A percentile compares a stretch with the other conserved stretches of the same genome.
Conservation (phyloP, 2,329 filamentous ascomycete genomes). For the Elsinoe arachidis region DNA sequence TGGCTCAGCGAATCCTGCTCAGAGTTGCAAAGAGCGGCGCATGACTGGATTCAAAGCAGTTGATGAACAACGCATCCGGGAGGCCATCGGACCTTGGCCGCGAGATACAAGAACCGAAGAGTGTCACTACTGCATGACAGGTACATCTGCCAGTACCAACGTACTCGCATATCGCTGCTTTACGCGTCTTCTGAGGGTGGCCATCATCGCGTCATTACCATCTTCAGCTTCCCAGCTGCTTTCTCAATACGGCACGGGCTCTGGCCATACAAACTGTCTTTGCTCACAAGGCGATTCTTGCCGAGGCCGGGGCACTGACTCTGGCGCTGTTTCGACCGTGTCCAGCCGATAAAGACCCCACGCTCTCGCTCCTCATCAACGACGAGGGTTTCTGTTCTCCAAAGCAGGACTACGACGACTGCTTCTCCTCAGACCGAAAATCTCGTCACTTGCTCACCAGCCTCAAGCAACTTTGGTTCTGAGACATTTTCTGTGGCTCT, state of each 20-base stretch:
- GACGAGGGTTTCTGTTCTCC: too few species aligned
- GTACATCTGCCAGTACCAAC: neutral
- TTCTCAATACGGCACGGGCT: neutral
- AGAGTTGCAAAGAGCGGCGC: neutral
- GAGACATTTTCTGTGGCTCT: conserved; percentile 11
- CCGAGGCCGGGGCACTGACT: conserved; percentile 7
- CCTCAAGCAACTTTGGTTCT: neutral
- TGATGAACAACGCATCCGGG: conserved; percentile 9
- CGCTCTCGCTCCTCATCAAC: neutral
- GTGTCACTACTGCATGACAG: neutral
- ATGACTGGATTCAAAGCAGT: neutral
- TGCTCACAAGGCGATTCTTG: neutral
- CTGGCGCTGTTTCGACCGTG: neutral
- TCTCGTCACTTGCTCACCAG: neutral
- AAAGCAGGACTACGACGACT: too few species aligned
- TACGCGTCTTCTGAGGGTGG: neutral
- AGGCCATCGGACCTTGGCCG: neutral
- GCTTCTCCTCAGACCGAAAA: neutral
- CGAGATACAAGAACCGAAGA: neutral
- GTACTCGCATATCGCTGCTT: neutral
- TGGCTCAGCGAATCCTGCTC: neutral
- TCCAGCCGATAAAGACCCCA: neutral
- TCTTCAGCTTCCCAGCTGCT: neutral
- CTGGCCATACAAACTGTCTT: neutral
- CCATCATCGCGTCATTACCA: neutral